Evolutionary conservation across 2,329 filamentous ascomycete species (phyloP).

Genomic region (Xenoacremonium recifei): DNA sequence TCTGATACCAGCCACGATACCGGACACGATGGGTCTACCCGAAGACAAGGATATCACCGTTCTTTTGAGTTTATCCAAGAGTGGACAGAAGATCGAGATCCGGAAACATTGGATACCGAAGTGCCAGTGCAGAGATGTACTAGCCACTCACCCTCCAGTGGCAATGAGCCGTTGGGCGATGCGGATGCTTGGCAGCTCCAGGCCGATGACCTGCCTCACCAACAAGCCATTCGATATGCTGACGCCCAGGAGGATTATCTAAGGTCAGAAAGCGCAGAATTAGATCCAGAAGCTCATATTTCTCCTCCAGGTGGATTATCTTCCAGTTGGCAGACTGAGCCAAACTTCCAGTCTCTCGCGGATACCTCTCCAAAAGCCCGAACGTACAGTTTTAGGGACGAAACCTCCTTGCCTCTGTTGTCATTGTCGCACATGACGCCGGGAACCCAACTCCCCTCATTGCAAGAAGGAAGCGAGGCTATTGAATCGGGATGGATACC

Average conservation of each 20-base stretch:
- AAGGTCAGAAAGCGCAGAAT: no score
- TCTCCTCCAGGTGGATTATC: not conserved
- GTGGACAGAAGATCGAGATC: not conserved
- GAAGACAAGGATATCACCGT: not conserved
- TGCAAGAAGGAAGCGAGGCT: not conserved
- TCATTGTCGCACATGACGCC: not conserved
- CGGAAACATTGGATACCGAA: not conserved
- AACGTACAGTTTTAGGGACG: not conserved
- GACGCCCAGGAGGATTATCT: no score
- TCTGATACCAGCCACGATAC: not conserved
- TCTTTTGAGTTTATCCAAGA: not conserved
- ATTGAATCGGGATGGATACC: not conserved
- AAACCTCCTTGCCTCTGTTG: not conserved
- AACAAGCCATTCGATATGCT: no score
- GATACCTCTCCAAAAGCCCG: not conserved
- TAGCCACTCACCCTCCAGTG: not conserved
- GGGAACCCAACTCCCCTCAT: not conserved
- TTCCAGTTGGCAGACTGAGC: not conserved
- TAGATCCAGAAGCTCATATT: not conserved
- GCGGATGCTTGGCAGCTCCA: no score
- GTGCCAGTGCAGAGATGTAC: not conserved
- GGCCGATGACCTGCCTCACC: no score
- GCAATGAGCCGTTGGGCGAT: not conserved
- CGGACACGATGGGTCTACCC: not conserved
- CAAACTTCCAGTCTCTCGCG: not conserved